Evolutionary conservation across 2,329 filamentous ascomycete species (phyloP), one percentile per base, ranked within the genome.

Genomic region (Ciborinia camelliae): DNA sequence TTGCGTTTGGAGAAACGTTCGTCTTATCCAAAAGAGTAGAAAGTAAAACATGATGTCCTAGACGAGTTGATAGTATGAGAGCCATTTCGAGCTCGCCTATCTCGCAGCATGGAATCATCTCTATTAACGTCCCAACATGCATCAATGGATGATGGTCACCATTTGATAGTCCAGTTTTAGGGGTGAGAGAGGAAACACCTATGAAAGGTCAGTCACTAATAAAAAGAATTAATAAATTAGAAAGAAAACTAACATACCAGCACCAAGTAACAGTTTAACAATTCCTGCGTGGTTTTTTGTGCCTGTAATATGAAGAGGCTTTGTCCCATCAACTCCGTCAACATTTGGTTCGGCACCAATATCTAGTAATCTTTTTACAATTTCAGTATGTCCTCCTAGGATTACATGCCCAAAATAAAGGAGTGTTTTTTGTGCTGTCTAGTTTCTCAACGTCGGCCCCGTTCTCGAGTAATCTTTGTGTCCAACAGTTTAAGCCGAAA

Each of bases 241-340:
- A n/a, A n/a, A n/a, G 8, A 6, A 20, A 35, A 12, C 32, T 9
- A 32, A 28, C 48, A 20, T 35, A 14, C 78, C 78, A 28, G 76
- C 76, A 9, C 73, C 66, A 5, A 80, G 65, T 3, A 80, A 67
- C 1, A 71, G 62, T 20, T 62, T 66, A 4, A 77, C 70, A 37
- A 72, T 73, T 7, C 66, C 67, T 4, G 66, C 59, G 63, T 76
- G 72, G 45, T 77, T 77, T 10, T 67, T 70, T 4, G 7, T 65
- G 3, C 76, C 76, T 7, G 78, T 77, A 30, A 66, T 8, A 60
- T 80, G 76, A 1, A 80, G 65, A 7, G 79, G 75, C n/a, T 68
- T 76, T 0, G 70, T 51, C 0, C 78, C 77, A 23, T 63, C 2
- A 8, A 51, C 59, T 1, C 74, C 68, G 0, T 59, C 18, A 0